Percentiles rank a stretch among this genome's conserved stretches.
phyloP scores from a whole-genome alignment of 2,329 filamentous ascomycete genomes.

The Proliferodiscus dingleyae region DNA sequence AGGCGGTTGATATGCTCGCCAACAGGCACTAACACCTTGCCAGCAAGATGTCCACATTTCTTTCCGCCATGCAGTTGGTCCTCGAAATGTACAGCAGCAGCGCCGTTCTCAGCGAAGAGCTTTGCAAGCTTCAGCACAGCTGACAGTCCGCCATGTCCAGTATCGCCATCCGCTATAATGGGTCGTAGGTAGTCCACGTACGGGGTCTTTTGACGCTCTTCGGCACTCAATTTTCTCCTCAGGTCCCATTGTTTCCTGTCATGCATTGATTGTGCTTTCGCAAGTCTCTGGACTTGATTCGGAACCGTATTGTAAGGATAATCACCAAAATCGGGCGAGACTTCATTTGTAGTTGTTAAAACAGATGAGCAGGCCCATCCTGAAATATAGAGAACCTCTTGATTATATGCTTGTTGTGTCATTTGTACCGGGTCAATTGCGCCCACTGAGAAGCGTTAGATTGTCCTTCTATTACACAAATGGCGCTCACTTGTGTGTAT shows the following conservation, averaged over 20 bases:
- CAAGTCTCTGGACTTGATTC: conserved; percentile 92
- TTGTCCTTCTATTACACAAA: neutral
- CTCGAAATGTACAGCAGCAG: conserved; percentile 94
- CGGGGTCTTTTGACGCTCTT: conserved; percentile 68
- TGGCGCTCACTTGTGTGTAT: conserved; percentile 77
- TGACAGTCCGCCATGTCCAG: conserved; percentile 86
- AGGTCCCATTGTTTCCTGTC: conserved; percentile 93
- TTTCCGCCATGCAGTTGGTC: conserved; percentile 97
- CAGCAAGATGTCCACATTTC: conserved; percentile 94
- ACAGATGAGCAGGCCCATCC: conserved; percentile 97
- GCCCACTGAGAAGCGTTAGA: conserved; percentile 59
- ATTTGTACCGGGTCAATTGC: conserved; percentile 99
- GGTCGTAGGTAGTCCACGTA: conserved; percentile 91
- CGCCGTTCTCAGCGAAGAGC: conserved; percentile 94
- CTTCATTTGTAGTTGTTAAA: conserved; percentile 91
- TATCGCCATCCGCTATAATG: conserved; percentile 95
- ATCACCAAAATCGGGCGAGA: conserved; percentile 95
- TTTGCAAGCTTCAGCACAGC: conserved; percentile 95
- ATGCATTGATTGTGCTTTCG: conserved; percentile 95
- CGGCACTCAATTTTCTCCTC: conserved; percentile 69
- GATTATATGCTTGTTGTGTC: conserved; percentile 95
- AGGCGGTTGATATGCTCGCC: conserved; percentile 96
- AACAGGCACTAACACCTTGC: conserved; percentile 90
- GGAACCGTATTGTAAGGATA: conserved; percentile 99
- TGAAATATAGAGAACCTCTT: conserved; percentile 93